phyloP scores from a whole-genome alignment of 2,329 filamentous ascomycete species.

The Chrysoporthe deuterocubensis region DNA sequence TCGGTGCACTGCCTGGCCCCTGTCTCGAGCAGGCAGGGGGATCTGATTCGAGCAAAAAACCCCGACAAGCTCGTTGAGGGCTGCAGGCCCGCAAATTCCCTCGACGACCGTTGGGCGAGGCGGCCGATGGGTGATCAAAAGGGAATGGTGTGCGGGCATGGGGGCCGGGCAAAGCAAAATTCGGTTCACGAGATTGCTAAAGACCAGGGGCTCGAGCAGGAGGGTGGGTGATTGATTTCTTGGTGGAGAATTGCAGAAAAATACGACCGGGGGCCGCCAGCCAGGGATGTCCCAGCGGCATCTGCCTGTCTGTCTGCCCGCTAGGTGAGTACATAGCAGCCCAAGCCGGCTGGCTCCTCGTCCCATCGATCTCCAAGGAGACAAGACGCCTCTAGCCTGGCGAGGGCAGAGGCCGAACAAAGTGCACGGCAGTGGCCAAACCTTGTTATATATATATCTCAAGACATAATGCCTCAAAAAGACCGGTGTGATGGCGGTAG shows the following conservation, averaged over 20 bases:
- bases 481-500: slow-evolving; percentile 8
- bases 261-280: slow-evolving; percentile 19
- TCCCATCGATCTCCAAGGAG: slow-evolving; percentile 15
- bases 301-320: slow-evolving; percentile 9
- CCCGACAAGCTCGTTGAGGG: slow-evolving; percentile 45
- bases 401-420: slow-evolving; percentile 17
- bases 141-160: slow-evolving; percentile 45
- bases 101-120: slow-evolving; percentile 53
- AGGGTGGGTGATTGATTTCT: slow-evolving; percentile 27
- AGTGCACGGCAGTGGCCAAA: slow-evolving; percentile 19
- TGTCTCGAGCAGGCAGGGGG: slow-evolving; percentile 44
- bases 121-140: slow-evolving; percentile 43
- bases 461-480: slow-evolving; percentile 17
- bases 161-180: slow-evolving; percentile 40
- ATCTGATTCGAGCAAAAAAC: slow-evolving; percentile 50
- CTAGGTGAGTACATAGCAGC: slow-evolving; percentile 2
- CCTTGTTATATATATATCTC: slow-evolving; percentile 21
- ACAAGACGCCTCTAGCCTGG: slow-evolving; percentile 16
- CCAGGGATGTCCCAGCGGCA: slow-evolving; percentile 24
- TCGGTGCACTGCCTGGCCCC: slow-evolving; percentile 34
- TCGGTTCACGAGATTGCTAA: slow-evolving; percentile 53
- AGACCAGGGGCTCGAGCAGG: slow-evolving; percentile 37
- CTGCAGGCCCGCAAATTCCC: slow-evolving; percentile 48
- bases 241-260: slow-evolving; percentile 22
- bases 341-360: slow-evolving; percentile 24